Base-by-base conservation (phyloP, 139 green algal species). In the Diplosphaera chodatii region DNA sequence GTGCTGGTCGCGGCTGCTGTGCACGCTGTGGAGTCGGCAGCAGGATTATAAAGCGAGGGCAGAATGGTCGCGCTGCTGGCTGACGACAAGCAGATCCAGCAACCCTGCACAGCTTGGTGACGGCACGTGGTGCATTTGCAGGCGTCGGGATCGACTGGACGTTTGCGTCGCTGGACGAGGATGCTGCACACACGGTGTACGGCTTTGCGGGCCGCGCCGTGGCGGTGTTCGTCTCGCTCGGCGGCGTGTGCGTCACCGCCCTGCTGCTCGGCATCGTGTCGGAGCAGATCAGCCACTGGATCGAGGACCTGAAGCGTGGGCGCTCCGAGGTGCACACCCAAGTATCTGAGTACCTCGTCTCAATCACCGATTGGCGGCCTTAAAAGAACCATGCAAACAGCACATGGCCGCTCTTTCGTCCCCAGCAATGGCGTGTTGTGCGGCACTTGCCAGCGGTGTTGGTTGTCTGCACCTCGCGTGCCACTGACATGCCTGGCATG, bases 181-280 rank as follows among this genome's bases (percentile, higher is more conserved):
- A 68, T 25, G 30, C 75, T 40, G 75, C 29, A 29, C n/a, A n/a
- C n/a, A 75, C 80, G 2, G 8, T 83, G 32, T 27, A 40, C 10
- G 75, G 71, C 1, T 55, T 86, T 6, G 32, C 76, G 31, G 55
- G 68, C 30, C 73, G 84, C 20, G 18, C 77, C 8, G 77, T 86
- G 29, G 71, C 68, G 5, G 69, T 84, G 23, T 21, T 75, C 3
- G 68, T 85, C 33, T 81, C 73, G 34, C 32, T 88, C 4, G 84
- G 84, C 34, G 84, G 84, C 32, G 83, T 89, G 73, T 70, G 88
- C 29, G 40, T 87, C 41, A 87, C 83, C 59, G 83, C 84, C 20
- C 59, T 86, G 18, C 83, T 89, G 73, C 71, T 89, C 27, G 78
- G 84, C 16, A 75, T 89, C 32, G 80, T 88, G 16, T 81, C 71